These are phyloP conservation scores for Colletotrichum falcatum DNA, from an alignment of 2,329 filamentous ascomycete genomes.

Conservation along the genomic window DNA sequence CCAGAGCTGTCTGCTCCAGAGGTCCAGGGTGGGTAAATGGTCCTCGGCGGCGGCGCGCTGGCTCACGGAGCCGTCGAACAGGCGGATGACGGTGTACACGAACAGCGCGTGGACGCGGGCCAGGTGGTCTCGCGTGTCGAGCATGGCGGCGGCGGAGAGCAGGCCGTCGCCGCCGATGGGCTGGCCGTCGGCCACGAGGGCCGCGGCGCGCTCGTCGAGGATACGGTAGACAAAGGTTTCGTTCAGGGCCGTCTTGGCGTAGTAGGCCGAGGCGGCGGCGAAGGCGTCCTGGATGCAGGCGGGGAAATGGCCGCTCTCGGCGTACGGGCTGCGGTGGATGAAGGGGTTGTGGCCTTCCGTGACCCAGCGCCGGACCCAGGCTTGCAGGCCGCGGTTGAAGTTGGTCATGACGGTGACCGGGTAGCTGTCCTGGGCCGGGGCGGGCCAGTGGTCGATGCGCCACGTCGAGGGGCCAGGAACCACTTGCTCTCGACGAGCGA, in stretches of 20 bases:
- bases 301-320: conserved; percentile 40
- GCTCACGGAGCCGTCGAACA: conserved; percentile 44
- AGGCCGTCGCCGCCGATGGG: background rate
- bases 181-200: conserved; percentile 37
- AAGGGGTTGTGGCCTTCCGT: conserved; percentile 44
- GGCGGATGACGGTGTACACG: conserved; percentile 44
- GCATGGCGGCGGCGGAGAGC: background rate
- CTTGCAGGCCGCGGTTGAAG: conserved; percentile 43
- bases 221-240: conserved; percentile 43
- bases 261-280: conserved; percentile 43
- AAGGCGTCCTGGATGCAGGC: conserved; percentile 45
- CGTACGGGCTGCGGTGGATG: conserved; percentile 46
- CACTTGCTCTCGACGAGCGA: conserved; percentile 22
- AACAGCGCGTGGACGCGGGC: conserved; percentile 44
- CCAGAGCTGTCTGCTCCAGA: conserved; percentile 42
- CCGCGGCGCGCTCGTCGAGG: conserved; percentile 42
- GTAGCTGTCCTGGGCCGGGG: conserved; percentile 20
- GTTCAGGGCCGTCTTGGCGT: conserved; percentile 43
- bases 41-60: conserved; percentile 44
- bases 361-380: conserved; percentile 46
- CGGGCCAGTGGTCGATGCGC: conserved; percentile 40
- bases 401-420: conserved; percentile 42
- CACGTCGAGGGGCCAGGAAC: conserved; percentile 42
- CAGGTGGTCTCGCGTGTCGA: conserved; percentile 41
- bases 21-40: conserved; percentile 37